Evolutionary conservation across 1,284 basidiomycete genomes (phyloP), one percentile per base, ranked within the genome.

Genomic region (Moesziomyces aphidis): DNA sequence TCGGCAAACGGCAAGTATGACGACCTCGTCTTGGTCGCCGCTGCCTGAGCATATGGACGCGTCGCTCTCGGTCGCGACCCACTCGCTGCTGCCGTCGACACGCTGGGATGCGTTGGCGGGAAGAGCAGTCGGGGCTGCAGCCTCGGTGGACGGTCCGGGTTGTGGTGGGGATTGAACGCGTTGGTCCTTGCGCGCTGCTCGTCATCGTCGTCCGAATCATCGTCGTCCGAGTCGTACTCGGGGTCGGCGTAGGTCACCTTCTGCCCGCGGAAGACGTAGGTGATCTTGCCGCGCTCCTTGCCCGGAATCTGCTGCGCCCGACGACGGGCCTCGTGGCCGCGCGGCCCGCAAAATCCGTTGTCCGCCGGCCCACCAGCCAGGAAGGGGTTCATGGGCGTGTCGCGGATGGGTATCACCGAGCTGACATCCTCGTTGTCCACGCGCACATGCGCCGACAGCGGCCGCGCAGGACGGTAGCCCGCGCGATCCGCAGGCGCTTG

Each of bases 301-400:
- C 51, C 58, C 6, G 79, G 79, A 5, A 67, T 56, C 48, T 58
- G 51, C 28, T 46, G 52, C 10, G 75, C 66, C 6, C 73, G 67
- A 24, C 47, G 52, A n/a, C 61, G 60, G 1, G 75, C 74, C 50
- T 62, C 31, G 13, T 61, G 44, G 0, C 51, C 67, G 17, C 74
- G 56, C 23, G 75, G 77, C 3, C 80, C 80, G 5, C 74, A 55
- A 51, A 77, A 74, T 22, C 80, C 80, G 9, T 73, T 56, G 49
- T 82, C 80, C 5, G 80, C 80, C 0, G 80, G 80, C 11, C 80
- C 80, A n/a, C 80, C 80, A 28, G 77, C 77, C n/a, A 82, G 57
- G 56, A 82, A 82, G 1, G 80, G 80, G 42, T 82, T 82, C 70
- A 73, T 72, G 24, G 76, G 76, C 15, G 80, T 73, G 50, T 82